Percentiles rank a stretch among this genome's conserved stretches.
Evolutionary conservation across 495 filamentous ascomycete genomes (phyloP).

Genomic region (Podospora tetraspora): DNA sequence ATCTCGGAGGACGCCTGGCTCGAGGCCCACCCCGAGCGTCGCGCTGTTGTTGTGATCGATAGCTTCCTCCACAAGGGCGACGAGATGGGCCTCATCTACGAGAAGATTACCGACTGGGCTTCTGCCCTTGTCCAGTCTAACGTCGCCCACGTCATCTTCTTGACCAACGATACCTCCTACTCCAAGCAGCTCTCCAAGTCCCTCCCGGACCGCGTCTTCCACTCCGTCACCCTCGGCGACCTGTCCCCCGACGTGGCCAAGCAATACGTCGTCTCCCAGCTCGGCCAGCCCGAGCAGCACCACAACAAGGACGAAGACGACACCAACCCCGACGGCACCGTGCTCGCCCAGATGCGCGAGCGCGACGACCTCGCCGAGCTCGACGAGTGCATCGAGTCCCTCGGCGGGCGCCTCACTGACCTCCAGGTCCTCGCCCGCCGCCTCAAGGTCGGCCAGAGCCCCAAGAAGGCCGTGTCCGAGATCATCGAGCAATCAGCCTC

Average conservation of each 20-base stretch:
- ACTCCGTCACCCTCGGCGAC: slow-evolving; percentile 77
- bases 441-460: slow-evolving; percentile 86
- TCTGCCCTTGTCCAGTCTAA: slow-evolving; percentile 82
- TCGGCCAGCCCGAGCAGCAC: slow-evolving; percentile 42
- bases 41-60: slow-evolving; percentile 87
- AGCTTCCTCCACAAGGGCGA: slow-evolving; percentile 83
- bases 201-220: slow-evolving; percentile 86
- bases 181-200: slow-evolving; percentile 82
- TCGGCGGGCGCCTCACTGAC: slow-evolving; percentile 89
- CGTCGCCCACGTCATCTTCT: slow-evolving; percentile 90
- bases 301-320: slow-evolving; percentile 13
- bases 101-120: slow-evolving; percentile 89
- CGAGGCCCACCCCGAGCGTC: slow-evolving; percentile 77
- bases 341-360: slow-evolving; percentile 34
- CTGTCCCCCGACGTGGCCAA: slow-evolving; percentile 81
- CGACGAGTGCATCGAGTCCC: slow-evolving; percentile 70
- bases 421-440: slow-evolving; percentile 86
- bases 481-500: slow-evolving; percentile 83
- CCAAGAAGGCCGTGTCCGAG: slow-evolving; percentile 74
- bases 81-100: slow-evolving; percentile 70
- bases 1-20: slow-evolving; percentile 83
- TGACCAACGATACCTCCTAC: slow-evolving; percentile 88
- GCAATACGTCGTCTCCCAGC: slow-evolving; percentile 79
- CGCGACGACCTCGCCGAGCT: slow-evolving; percentile 54
- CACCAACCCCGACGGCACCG: not conserved